These are phyloP conservation scores for Kondoa subrosea DNA, from an alignment of 768 basidiomycete genomes.

Conservation along the genomic window DNA sequence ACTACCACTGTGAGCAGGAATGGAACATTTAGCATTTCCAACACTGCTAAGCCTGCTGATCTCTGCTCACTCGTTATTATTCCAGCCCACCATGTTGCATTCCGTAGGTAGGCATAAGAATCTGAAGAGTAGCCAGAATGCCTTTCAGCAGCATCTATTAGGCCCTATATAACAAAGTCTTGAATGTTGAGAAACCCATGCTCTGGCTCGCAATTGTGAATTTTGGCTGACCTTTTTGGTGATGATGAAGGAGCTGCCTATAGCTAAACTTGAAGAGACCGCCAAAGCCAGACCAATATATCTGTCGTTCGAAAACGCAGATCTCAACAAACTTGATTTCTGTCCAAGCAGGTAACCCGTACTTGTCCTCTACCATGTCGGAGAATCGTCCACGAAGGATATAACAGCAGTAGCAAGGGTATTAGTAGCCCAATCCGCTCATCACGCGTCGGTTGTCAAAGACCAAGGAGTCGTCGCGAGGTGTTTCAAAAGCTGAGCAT, in stretches of 20 bases:
- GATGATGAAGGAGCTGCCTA: conserved; percentile 93
- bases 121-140: conserved; percentile 47
- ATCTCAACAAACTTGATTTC: neutral
- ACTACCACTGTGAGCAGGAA: conserved; percentile 50
- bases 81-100: conserved; percentile 94
- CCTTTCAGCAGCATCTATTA: conserved; percentile 61
- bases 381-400: too few relatives aligned
- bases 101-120: conserved; percentile 66
- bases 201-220: neutral
- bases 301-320: neutral
- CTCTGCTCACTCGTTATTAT: conserved; percentile 63
- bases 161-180: conserved; percentile 43
- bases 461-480: too few relatives aligned
- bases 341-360: neutral
- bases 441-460: too few relatives aligned
- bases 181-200: neutral
- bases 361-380: neutral
- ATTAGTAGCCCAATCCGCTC: too few relatives aligned
- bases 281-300: conserved; percentile 73
- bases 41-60: conserved; percentile 9
- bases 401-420: too few relatives aligned
- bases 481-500: too few relatives aligned
- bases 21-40: conserved; percentile 12
- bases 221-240: conserved; percentile 70
- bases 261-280: conserved; percentile 62